Evolutionary conservation across 2,329 filamentous ascomycete species (phyloP).

Genomic region (Trichoderma sp.): DNA sequence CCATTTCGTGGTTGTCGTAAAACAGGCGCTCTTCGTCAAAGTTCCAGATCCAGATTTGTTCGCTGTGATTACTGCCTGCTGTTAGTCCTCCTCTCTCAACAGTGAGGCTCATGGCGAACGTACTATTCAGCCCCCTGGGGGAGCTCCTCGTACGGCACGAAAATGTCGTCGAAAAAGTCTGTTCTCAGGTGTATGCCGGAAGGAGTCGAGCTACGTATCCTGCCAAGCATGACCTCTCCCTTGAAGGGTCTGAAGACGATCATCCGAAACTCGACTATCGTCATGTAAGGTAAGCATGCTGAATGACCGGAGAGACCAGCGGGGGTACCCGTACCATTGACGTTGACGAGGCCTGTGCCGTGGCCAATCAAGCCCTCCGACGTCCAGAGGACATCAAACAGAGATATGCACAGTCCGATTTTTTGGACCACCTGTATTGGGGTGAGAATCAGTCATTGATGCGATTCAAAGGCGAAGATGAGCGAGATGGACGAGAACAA

Average conservation of each 20-base stretch:
- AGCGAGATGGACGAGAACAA: neutral
- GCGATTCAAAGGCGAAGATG: neutral
- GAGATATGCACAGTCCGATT: slow-evolving; percentile 87
- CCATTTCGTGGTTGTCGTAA: slow-evolving; percentile 87
- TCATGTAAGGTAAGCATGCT: neutral
- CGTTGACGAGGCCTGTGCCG: slow-evolving; percentile 87
- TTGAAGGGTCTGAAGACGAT: slow-evolving; percentile 96
- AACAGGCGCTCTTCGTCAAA: slow-evolving; percentile 74
- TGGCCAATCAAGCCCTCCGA: slow-evolving; percentile 95
- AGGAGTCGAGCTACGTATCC: slow-evolving; percentile 73
- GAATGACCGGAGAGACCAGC: neutral
- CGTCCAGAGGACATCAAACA: slow-evolving; percentile 86
- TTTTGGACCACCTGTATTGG: slow-evolving; percentile 75
- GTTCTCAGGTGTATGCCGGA: slow-evolving; percentile 77
- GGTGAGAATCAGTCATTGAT: neutral
- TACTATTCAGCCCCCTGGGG: slow-evolving; percentile 78
- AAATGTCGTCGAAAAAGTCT: slow-evolving; percentile 94
- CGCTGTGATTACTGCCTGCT: slow-evolving; percentile 64
- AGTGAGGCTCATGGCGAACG: slow-evolving; percentile 38
- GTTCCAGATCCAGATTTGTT: slow-evolving; percentile 84
- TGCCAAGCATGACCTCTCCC: slow-evolving; percentile 84
- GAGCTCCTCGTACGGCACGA: slow-evolving; percentile 72
- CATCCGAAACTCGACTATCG: slow-evolving; percentile 83
- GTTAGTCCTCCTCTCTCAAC: slow-evolving; percentile 25
- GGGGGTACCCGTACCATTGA: slow-evolving; percentile 67